A percentile compares a stretch with the other conserved stretches of the same genome.
Conservation (phyloP, 1,139 yeast genomes). For the Groenewaldozyma auringiensis region DNA sequence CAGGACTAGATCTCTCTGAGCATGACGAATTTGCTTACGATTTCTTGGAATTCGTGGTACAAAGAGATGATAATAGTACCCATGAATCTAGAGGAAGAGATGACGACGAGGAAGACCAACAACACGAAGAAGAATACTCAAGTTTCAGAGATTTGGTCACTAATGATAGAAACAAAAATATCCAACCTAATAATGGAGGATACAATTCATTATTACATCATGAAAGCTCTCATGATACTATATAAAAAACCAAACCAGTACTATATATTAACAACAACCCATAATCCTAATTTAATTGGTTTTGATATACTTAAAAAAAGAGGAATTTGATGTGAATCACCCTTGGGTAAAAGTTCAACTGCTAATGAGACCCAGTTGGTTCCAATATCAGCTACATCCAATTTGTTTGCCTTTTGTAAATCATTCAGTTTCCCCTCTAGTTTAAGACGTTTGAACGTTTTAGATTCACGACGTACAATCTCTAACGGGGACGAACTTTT, state of each 20-base stretch:
- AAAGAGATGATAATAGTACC: neutral
- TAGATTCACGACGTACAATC: slow-evolving; percentile 24
- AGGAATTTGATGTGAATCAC: slow-evolving; percentile 15
- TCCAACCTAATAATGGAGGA: neutral
- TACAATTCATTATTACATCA: neutral
- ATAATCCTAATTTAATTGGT: slow-evolving; percentile 10
- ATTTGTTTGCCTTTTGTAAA: slow-evolving; percentile 7
- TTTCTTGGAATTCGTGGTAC: slow-evolving; percentile 20
- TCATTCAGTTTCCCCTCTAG: slow-evolving; percentile 22
- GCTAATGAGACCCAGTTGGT: slow-evolving; percentile 25
- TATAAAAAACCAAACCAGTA: neutral
- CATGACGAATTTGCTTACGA: slow-evolving; percentile 48
- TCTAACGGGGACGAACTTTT: slow-evolving; percentile 22
- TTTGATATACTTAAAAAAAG: slow-evolving; percentile 19
- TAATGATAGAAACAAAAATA: too few relatives aligned
- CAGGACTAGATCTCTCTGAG: slow-evolving; percentile 46
- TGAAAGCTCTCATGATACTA: neutral
- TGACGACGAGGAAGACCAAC: too few relatives aligned
- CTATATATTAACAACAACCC: slow-evolving; percentile 11
- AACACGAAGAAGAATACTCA: neutral
- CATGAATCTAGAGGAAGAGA: neutral
- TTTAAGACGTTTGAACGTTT: slow-evolving; percentile 23
- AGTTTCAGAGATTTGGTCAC: slow-evolving; percentile 1
- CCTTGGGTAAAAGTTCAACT: slow-evolving; percentile 13
- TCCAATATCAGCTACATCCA: slow-evolving; percentile 18